These are phyloP conservation scores for Drechslerella dactyloides DNA, from an alignment of 2,329 filamentous ascomycete genomes.

Conservation along the genomic window DNA sequence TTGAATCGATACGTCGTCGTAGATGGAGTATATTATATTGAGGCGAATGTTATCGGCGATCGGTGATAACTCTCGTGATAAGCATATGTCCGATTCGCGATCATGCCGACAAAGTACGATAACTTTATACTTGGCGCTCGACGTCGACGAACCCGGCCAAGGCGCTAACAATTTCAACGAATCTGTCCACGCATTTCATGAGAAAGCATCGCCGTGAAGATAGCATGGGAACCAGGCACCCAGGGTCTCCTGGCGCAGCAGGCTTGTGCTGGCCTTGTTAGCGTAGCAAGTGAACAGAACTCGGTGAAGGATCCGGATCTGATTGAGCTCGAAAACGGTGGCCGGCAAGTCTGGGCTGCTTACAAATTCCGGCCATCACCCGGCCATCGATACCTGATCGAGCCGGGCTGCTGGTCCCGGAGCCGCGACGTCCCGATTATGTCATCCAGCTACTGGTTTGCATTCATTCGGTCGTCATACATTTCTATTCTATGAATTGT, in stretches of 20 bases:
- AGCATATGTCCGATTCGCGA: conserved; percentile 4
- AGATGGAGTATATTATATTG: too few relatives aligned
- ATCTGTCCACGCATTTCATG: too few relatives aligned
- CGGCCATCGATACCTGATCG: neutral
- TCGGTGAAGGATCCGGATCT: conserved; percentile 16
- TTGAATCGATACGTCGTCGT: too few relatives aligned
- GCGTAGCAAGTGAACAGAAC: neutral
- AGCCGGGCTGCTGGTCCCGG: neutral
- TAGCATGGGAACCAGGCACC: too few relatives aligned
- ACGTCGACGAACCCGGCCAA: too few relatives aligned
- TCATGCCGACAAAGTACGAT: conserved; percentile 14
- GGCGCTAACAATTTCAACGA: too few relatives aligned
- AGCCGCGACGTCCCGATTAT: neutral
- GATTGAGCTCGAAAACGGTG: neutral
- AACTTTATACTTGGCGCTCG: too few relatives aligned
- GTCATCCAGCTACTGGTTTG: neutral
- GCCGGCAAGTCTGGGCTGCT: conserved; percentile 1
- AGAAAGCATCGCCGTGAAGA: too few relatives aligned
- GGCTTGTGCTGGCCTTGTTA: neutral
- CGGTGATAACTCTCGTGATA: neutral
- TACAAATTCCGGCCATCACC: neutral
- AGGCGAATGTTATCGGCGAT: neutral
- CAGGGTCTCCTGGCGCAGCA: neutral
- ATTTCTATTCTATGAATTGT: neutral
- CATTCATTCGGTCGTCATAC: neutral